These are phyloP conservation scores for Lactarius evosmus DNA, from an alignment of 768 basidiomycete genomes.

Conservation along the genomic window DNA sequence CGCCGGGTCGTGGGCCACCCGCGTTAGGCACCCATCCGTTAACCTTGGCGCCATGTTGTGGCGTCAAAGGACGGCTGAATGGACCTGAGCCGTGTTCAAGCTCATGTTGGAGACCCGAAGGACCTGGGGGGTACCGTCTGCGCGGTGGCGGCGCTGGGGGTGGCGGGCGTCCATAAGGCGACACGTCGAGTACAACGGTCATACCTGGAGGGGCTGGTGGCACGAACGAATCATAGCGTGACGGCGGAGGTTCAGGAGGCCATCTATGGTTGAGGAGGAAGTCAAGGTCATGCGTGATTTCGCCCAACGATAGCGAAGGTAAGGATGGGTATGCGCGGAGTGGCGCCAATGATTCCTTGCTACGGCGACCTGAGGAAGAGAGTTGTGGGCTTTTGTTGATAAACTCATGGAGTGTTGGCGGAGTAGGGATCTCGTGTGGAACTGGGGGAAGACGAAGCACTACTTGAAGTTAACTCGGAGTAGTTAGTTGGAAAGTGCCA, in stretches of 20 bases:
- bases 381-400: conserved; percentile 56
- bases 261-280: conserved; percentile 32
- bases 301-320: conserved; percentile 31
- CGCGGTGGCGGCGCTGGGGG: conserved; percentile 15
- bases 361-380: conserved; percentile 28
- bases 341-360: conserved; percentile 18
- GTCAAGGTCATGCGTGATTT: conserved; percentile 36
- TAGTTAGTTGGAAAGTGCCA: background rate
- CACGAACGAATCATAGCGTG: conserved; percentile 13
- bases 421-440: conserved; percentile 48
- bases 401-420: conserved; percentile 66
- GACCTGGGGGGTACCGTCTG: conserved; percentile 23
- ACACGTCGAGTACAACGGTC: conserved; percentile 22
- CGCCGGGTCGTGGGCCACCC: conserved; percentile 10
- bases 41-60: conserved; percentile 19
- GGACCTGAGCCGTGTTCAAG: conserved; percentile 22
- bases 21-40: conserved; percentile 22
- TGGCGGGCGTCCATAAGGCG: conserved; percentile 19
- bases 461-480: conserved; percentile 27
- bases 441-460: conserved; percentile 61
- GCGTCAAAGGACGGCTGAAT: conserved; percentile 23
- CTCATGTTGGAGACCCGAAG: conserved; percentile 25
- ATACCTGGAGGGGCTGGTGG: conserved; percentile 15
- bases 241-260: conserved; percentile 20
- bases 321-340: conserved; percentile 35